Conservation (phyloP, 495 filamentous ascomycete genomes). For the Aspergillus nidulans region DNA sequence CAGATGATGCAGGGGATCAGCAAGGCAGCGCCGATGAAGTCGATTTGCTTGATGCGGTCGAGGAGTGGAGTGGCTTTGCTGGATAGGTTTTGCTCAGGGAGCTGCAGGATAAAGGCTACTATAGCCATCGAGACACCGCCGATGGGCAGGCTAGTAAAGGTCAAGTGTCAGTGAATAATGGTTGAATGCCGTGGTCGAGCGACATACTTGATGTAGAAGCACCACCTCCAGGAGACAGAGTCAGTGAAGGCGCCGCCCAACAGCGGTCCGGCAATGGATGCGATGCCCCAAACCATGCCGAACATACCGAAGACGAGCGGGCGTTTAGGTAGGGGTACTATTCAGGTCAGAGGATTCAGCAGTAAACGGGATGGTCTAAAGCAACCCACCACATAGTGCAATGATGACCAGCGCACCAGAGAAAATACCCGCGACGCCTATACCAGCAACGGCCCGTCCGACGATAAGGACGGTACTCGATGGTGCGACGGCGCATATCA, state of each 20-base stretch:
- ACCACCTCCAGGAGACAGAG: slow-evolving; percentile 74
- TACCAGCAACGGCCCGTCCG: slow-evolving; percentile 70
- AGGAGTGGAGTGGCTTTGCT: slow-evolving; percentile 13
- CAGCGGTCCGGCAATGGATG: slow-evolving; percentile 63
- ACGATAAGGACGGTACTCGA: slow-evolving; percentile 62
- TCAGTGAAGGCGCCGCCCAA: slow-evolving; percentile 55
- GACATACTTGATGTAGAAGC: slow-evolving; percentile 66
- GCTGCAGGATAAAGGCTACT: slow-evolving; percentile 49
- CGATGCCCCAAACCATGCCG: slow-evolving; percentile 67
- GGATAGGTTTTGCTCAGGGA: slow-evolving; percentile 18
- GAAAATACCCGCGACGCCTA: slow-evolving; percentile 71
- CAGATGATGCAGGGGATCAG: slow-evolving; percentile 36
- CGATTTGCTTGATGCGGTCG: slow-evolving; percentile 28
- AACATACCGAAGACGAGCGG: slow-evolving; percentile 66
- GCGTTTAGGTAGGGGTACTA: slow-evolving; percentile 52
- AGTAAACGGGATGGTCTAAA: not conserved
- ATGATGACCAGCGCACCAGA: slow-evolving; percentile 71
- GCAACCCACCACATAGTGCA: slow-evolving; percentile 9
- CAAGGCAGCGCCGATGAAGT: slow-evolving; percentile 31
- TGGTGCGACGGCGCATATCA: slow-evolving; percentile 66
- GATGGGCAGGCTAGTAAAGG: slow-evolving; percentile 45
- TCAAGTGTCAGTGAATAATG: not conserved
- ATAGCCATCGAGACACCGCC: slow-evolving; percentile 53
- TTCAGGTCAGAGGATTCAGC: not conserved
- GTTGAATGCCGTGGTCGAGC: not conserved